These are phyloP conservation scores for Exophiala sideris DNA, from an alignment of 2,329 filamentous ascomycete genomes.

Conservation along the genomic window DNA sequence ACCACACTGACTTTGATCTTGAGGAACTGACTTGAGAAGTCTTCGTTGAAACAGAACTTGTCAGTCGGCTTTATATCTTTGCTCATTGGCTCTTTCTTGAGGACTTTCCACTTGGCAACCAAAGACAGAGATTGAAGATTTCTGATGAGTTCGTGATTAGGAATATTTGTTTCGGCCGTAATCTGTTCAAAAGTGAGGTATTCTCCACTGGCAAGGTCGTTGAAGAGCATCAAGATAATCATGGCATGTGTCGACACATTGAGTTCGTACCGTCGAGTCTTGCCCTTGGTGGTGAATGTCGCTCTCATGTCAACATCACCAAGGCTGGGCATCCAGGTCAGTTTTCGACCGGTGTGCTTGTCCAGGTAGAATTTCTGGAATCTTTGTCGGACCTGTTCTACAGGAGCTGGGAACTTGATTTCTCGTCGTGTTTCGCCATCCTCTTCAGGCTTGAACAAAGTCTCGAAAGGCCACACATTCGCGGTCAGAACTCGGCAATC, in stretches of 20 bases:
- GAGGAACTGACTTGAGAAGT: conserved; percentile 76
- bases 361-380: conserved; percentile 86
- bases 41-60: conserved; percentile 75
- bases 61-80: conserved; percentile 76
- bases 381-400: conserved; percentile 73
- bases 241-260: conserved; percentile 92
- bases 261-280: conserved; percentile 77
- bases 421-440: conserved; percentile 46
- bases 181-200: conserved; percentile 70
- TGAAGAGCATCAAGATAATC: conserved; percentile 86
- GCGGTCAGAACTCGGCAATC: conserved; percentile 82
- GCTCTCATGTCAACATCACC: conserved; percentile 86
- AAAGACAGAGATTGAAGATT: conserved; percentile 79
- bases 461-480: conserved; percentile 91
- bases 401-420: conserved; percentile 71
- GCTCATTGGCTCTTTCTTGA: conserved; percentile 74
- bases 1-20: conserved; percentile 89
- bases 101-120: conserved; percentile 74
- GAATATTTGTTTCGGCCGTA: conserved; percentile 75
- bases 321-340: conserved; percentile 76
- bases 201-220: conserved; percentile 59
- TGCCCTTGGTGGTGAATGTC: conserved; percentile 69
- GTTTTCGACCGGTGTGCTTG: conserved; percentile 80
- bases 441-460: conserved; percentile 62
- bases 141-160: conserved; percentile 67